These are phyloP conservation scores for Tardiomyces blankii DNA, from an alignment of 1,139 yeast genomes.

Conservation along the genomic window DNA sequence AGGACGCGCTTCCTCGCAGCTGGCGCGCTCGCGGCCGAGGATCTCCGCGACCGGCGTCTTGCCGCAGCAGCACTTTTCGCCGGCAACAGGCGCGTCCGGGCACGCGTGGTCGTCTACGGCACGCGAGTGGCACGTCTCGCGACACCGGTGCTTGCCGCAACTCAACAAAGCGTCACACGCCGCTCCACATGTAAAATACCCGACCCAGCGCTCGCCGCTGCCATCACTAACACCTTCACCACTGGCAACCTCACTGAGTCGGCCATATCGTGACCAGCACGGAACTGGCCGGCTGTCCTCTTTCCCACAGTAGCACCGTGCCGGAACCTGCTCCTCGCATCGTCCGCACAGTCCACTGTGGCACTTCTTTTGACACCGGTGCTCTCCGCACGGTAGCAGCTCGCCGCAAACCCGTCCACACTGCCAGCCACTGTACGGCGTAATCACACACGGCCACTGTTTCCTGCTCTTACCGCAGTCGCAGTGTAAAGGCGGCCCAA, in stretches of 20 bases:
- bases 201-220: conserved; percentile 39
- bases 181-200: conserved; percentile 50
- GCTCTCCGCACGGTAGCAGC: conserved; percentile 59
- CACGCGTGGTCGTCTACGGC: conserved; percentile 37
- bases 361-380: conserved; percentile 46
- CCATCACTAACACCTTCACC: conserved; percentile 6
- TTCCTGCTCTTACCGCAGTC: conserved; percentile 59
- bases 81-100: conserved; percentile 47
- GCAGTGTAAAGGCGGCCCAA: conserved; percentile 62
- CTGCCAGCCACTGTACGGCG: conserved; percentile 63
- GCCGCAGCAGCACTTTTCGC: conserved; percentile 74
- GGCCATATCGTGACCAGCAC: conserved; percentile 17
- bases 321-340: conserved; percentile 38
- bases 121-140: conserved; percentile 47
- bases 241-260: background rate
- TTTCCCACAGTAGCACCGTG: conserved; percentile 69
- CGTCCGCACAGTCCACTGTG: conserved; percentile 76
- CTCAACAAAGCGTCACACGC: conserved; percentile 41
- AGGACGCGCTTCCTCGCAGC: conserved; percentile 68
- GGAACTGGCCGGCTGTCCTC: conserved; percentile 38
- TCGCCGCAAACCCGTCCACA: conserved; percentile 56
- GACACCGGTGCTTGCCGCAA: conserved; percentile 59
- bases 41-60: conserved; percentile 32
- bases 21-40: conserved; percentile 35
- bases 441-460: conserved; percentile 63